These are phyloP conservation scores for Zygosaccharomyces kombuchaensis DNA, from an alignment of 805 yeast genomes.

Conservation along the genomic window DNA sequence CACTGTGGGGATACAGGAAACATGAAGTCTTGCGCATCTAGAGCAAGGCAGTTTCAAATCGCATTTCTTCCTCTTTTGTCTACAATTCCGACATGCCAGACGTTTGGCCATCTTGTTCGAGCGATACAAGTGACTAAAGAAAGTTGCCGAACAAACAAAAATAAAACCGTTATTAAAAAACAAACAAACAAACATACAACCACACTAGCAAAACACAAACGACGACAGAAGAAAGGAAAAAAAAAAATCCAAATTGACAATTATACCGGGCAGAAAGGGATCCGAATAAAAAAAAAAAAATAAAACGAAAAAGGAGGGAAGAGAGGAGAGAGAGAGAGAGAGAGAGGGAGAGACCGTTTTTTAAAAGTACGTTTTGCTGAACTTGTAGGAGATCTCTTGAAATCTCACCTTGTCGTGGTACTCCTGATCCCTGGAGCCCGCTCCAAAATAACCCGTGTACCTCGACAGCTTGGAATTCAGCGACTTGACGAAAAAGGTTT, in stretches of 20 bases:
- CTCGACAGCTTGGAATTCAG: constrained; percentile 22
- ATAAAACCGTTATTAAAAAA: neutral
- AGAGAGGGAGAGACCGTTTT: neutral
- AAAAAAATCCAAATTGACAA: neutral
- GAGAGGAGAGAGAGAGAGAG: neutral
- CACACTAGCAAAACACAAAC: neutral
- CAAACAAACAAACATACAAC: neutral
- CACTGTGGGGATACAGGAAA: constrained; percentile 39
- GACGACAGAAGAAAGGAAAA: neutral
- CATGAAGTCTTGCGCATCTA: constrained; percentile 38
- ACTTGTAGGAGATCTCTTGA: constrained; percentile 34
- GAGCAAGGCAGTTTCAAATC: constrained; percentile 42
- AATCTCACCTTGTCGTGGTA: constrained; percentile 33
- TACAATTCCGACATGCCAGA: constrained; percentile 15
- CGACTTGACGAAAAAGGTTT: constrained; percentile 15
- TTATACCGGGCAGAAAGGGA: neutral
- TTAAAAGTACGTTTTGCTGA: constrained; percentile 31
- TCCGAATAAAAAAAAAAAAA: neutral
- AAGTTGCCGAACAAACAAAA: neutral
- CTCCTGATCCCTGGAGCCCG: constrained; percentile 24
- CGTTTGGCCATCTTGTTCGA: neutral
- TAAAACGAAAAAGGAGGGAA: neutral
- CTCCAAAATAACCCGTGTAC: constrained; percentile 21
- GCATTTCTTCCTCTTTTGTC: constrained; percentile 36
- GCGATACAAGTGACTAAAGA: neutral